Percentiles rank a stretch among this genome's conserved stretches.
These are phyloP conservation scores for Cyclotella atomus DNA, from an alignment of 108 stramenopile genomes.

Conservation along the genomic window DNA sequence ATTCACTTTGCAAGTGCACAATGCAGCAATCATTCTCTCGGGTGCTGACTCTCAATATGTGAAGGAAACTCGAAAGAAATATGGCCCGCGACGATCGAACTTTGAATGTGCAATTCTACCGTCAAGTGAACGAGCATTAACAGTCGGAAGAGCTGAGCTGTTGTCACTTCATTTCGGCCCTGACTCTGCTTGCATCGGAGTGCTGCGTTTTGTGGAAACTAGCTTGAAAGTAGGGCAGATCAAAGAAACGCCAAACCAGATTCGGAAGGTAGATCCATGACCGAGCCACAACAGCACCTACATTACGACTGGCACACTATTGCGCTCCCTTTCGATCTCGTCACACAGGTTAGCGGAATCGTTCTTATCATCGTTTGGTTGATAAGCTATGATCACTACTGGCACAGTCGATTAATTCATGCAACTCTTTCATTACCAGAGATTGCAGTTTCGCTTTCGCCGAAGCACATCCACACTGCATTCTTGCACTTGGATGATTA, in stretches of 20 bases:
- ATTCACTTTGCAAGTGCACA: conserved; percentile 3
- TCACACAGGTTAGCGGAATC: no score
- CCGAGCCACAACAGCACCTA: no score
- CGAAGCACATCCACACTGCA: conserved; percentile 25
- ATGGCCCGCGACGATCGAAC: conserved; percentile 8
- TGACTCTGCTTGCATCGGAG: conserved; percentile 6
- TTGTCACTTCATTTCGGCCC: conserved; percentile 19
- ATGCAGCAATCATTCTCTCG: conserved; percentile 26
- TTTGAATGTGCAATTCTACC: conserved; percentile 9
- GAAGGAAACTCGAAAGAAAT: conserved; percentile 7
- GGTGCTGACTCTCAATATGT: conserved; percentile 19
- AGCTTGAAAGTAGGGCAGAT: conserved; percentile 23
- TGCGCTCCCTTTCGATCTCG: conserved; percentile 19
- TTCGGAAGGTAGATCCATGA: no score
- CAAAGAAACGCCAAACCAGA: no score
- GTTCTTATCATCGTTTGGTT: conserved; percentile 28
- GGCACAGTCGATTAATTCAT: conserved; percentile 15
- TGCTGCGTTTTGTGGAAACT: conserved; percentile 6
- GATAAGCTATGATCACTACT: conserved; percentile 30
- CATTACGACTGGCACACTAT: conserved; percentile 25
- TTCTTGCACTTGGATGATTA: conserved; percentile 44
- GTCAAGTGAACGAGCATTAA: conserved; percentile 5
- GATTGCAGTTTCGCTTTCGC: conserved; percentile 24
- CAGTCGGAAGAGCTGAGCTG: conserved; percentile 8
- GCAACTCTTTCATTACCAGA: conserved; percentile 10